phyloP scores from a whole-genome alignment of 2,329 filamentous ascomycete genomes.

The Aureobasidium namibiae region DNA sequence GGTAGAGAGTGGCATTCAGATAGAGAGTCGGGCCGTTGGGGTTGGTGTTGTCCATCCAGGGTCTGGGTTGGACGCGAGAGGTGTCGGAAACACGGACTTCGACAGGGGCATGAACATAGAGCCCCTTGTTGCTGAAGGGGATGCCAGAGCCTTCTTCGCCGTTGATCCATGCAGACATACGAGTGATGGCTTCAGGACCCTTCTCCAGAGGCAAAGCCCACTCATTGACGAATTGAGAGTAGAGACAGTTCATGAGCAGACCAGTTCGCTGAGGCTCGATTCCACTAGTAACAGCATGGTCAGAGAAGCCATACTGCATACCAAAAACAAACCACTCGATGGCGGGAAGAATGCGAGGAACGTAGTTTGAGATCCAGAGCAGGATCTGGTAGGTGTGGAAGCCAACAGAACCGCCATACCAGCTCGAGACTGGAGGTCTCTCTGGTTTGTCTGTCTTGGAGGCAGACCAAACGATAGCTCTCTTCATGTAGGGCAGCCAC shows the following conservation, averaged over 20 bases:
- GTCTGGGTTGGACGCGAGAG: conserved; percentile 42
- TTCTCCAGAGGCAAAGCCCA: conserved; percentile 85
- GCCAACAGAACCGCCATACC: conserved; percentile 74
- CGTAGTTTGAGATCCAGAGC: conserved; percentile 67
- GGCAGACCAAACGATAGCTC: conserved; percentile 86
- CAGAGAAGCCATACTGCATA: conserved; percentile 88
- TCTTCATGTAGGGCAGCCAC: conserved; percentile 92
- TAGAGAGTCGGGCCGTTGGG: conserved; percentile 68
- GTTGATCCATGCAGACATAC: conserved; percentile 81
- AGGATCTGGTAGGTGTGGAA: conserved; percentile 90
- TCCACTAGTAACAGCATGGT: conserved; percentile 59
- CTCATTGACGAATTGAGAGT: conserved; percentile 97
- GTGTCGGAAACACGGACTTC: conserved; percentile 84
- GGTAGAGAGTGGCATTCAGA: conserved; percentile 82
- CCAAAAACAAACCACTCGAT: conserved; percentile 96
- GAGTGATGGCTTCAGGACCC: conserved; percentile 76
- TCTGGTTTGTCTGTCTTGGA: conserved; percentile 61
- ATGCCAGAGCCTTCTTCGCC: conserved; percentile 62
- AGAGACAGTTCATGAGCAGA: conserved; percentile 92
- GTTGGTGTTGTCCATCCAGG: conserved; percentile 65
- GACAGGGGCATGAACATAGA: conserved; percentile 84
- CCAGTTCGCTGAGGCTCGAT: conserved; percentile 73
- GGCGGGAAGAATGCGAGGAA: conserved; percentile 74
- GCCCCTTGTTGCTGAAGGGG: conserved; percentile 67
- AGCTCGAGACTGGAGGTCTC: conserved; percentile 55